Evolutionary conservation across 225 moss, liverwort and hornwort species (phyloP).

Genomic region (Polytrichum commune): DNA sequence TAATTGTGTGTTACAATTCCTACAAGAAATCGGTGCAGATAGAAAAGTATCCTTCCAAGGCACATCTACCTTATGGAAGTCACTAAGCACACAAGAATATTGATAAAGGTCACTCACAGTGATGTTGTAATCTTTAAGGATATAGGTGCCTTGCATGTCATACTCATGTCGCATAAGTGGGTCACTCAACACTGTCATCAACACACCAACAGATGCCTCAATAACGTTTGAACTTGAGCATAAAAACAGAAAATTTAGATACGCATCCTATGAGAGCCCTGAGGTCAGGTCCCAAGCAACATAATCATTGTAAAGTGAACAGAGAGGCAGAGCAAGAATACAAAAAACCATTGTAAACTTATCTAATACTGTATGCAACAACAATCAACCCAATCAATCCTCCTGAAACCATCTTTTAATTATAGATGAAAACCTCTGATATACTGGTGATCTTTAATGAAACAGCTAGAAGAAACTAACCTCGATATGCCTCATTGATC

Average conservation of each 20-base stretch:
- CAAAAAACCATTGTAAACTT: not conserved
- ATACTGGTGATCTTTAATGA: too few relatives aligned
- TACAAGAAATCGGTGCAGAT: too few relatives aligned
- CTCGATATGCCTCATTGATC: constrained; percentile 96
- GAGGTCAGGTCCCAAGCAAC: too few relatives aligned
- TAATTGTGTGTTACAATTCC: too few relatives aligned
- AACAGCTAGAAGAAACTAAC: constrained; percentile 31
- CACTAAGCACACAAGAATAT: not conserved
- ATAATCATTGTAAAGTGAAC: too few relatives aligned
- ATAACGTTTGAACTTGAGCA: too few relatives aligned
- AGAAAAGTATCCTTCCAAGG: too few relatives aligned
- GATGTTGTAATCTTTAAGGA: constrained; percentile 81
- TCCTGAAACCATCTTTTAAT: not conserved
- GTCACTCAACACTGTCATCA: constrained; percentile 76
- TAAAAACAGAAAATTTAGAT: too few relatives aligned
- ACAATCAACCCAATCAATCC: not conserved
- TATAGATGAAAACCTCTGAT: too few relatives aligned
- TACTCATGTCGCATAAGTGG: constrained; percentile 88
- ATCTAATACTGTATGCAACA: not conserved
- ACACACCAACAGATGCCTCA: not conserved
- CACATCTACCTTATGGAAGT: too few relatives aligned
- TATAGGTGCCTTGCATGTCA: constrained; percentile 81
- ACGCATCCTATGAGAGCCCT: too few relatives aligned
- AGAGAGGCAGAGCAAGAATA: not conserved
- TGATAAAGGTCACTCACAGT: constrained; percentile 43